Evolutionary conservation across 1,284 basidiomycete genomes (phyloP).

Genomic region (Cutaneotrichosporon sp.): DNA sequence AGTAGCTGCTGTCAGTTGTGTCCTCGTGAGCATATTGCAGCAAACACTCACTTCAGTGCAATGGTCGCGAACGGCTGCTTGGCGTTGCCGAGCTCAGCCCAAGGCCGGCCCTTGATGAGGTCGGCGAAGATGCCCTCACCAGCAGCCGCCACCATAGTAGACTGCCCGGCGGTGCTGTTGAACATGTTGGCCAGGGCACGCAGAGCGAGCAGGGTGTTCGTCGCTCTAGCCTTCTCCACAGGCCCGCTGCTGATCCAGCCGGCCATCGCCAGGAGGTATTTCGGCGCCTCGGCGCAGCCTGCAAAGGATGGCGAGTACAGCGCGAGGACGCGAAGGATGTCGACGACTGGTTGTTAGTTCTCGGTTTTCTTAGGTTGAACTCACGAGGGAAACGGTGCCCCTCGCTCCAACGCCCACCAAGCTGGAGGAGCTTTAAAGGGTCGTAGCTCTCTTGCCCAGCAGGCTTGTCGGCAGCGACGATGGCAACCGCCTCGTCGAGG

Average conservation of each 20-base stretch:
- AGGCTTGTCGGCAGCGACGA: conserved; percentile 17
- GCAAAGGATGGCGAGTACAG: conserved; percentile 61
- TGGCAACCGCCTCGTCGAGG: conserved; percentile 18
- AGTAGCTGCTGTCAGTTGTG: conserved; percentile 48
- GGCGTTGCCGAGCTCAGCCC: conserved; percentile 35
- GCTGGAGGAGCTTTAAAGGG: conserved; percentile 64
- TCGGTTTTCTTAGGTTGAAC: too few relatives aligned
- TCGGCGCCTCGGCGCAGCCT: conserved; percentile 57
- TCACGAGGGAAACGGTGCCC: conserved; percentile 71
- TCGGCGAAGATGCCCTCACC: conserved; percentile 59
- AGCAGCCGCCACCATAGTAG: conserved; percentile 58
- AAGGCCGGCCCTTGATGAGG: conserved; percentile 53
- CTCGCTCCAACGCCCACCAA: conserved; percentile 77
- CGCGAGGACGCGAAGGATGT: conserved; percentile 77
- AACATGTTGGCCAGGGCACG: conserved; percentile 81
- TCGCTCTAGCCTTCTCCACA: conserved; percentile 70
- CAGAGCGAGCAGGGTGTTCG: conserved; percentile 80
- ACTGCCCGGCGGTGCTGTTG: conserved; percentile 55
- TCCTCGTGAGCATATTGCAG: too few relatives aligned
- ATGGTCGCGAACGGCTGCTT: conserved; percentile 46
- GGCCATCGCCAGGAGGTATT: conserved; percentile 66
- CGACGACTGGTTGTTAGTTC: conserved; percentile 66
- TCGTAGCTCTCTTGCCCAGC: conserved; percentile 55
- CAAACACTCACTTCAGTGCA: conserved; percentile 52
- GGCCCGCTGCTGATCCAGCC: conserved; percentile 65